Conservation (phyloP, 2,329 filamentous ascomycete genomes). For the Curvularia sp. region DNA sequence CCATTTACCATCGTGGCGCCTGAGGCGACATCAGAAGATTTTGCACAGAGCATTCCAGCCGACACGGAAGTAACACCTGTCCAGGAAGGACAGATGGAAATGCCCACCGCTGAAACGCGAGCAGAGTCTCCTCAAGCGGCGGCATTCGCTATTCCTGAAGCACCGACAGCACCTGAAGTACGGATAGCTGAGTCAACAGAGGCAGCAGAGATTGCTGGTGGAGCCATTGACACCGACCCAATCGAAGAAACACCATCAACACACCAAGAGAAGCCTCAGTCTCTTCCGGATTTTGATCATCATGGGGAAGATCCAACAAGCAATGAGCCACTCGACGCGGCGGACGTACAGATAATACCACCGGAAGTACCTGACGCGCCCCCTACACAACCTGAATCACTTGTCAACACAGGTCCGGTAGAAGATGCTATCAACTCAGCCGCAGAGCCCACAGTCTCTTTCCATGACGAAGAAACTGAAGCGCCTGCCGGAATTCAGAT, state of each 20-base stretch:
- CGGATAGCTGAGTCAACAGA: slow-evolving; percentile 6
- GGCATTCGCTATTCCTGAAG: neutral
- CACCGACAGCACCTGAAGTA: slow-evolving; percentile 1
- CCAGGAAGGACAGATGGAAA: slow-evolving; percentile 7
- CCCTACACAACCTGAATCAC: neutral
- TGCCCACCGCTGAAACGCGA: neutral
- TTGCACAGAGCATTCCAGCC: slow-evolving; percentile 1
- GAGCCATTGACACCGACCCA: neutral
- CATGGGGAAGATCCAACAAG: slow-evolving; percentile 1
- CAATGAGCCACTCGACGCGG: slow-evolving; percentile 15
- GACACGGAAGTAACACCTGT: neutral
- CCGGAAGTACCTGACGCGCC: slow-evolving; percentile 1
- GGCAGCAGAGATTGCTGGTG: neutral
- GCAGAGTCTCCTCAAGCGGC: slow-evolving; percentile 7
- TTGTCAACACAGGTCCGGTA: neutral
- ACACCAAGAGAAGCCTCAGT: neutral
- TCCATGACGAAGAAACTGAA: neutral
- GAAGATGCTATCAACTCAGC: slow-evolving; percentile 8
- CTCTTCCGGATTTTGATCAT: neutral
- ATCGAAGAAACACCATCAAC: slow-evolving; percentile 1
- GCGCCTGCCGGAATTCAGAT: slow-evolving; percentile 5
- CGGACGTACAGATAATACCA: slow-evolving; percentile 9
- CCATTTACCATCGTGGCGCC: neutral
- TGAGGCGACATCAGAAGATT: slow-evolving; percentile 4
- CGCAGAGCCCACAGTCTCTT: slow-evolving; percentile 2